Percentiles rank a stretch among this genome's conserved stretches.
These are phyloP conservation scores for Pseudomassariella vexata DNA, from an alignment of 2,329 filamentous ascomycete species.

Conservation along the genomic window DNA sequence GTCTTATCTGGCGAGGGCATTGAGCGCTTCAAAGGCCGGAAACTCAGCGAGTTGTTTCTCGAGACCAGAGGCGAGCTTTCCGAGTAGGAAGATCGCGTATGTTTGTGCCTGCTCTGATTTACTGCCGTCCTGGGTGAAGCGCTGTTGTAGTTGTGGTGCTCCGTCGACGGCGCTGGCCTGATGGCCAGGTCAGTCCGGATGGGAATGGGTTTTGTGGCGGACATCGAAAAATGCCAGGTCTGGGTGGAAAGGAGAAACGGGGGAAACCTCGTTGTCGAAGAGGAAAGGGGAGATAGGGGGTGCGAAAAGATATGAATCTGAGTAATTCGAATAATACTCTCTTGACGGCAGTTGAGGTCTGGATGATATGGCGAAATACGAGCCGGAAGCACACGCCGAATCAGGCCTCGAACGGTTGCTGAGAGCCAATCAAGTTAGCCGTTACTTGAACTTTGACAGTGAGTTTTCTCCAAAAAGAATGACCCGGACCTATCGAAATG, in stretches of 20 bases:
- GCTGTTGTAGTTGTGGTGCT: slow-evolving; percentile 16
- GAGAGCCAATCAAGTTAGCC: slow-evolving; percentile 7
- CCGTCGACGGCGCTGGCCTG: slow-evolving; percentile 19
- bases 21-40: slow-evolving; percentile 53
- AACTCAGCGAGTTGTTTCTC: slow-evolving; percentile 55
- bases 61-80: slow-evolving; percentile 52
- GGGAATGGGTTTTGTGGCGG: slow-evolving; percentile 24
- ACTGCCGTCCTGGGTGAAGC: slow-evolving; percentile 18
- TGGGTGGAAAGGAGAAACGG: slow-evolving; percentile 6
- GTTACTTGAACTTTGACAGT: slow-evolving; percentile 8
- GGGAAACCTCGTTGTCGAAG: not conserved
- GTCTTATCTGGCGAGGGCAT: slow-evolving; percentile 65
- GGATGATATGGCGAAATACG: too few species aligned
- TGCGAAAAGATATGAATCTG: slow-evolving; percentile 4
- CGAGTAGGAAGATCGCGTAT: slow-evolving; percentile 57
- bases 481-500: slow-evolving; percentile 9
- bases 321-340: too few species aligned
- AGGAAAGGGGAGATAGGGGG: too few species aligned
- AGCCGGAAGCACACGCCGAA: slow-evolving; percentile 5
- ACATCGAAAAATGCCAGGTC: slow-evolving; percentile 11
- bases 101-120: slow-evolving; percentile 43
- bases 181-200: slow-evolving; percentile 26
- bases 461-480: slow-evolving; percentile 6
- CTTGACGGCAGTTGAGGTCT: too few species aligned
- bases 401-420: slow-evolving; percentile 6